Conservation (phyloP, 305 asterid genomes). For the Fraxinus ornus region DNA sequence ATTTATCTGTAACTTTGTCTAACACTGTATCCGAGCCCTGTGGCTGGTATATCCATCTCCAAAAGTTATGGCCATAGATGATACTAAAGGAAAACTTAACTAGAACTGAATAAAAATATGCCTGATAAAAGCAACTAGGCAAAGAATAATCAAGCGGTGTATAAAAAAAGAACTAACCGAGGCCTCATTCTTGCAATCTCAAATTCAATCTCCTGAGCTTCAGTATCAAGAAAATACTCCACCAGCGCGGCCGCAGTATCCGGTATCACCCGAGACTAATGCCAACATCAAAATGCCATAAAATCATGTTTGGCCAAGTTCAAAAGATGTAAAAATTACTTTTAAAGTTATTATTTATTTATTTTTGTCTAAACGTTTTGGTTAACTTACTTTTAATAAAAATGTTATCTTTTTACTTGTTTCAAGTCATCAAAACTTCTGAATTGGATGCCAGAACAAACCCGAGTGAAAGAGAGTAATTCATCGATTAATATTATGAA, state of each 20-base stretch:
- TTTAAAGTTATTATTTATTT: not conserved
- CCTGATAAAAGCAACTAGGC: not conserved
- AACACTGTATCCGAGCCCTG: not conserved
- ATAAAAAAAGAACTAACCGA: conserved; percentile 44
- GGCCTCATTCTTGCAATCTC: conserved; percentile 88
- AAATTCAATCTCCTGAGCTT: conserved; percentile 5
- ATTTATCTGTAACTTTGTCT: not conserved
- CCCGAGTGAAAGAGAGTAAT: not conserved
- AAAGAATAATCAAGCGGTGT: not conserved
- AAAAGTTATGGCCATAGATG: not conserved
- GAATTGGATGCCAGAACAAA: not conserved
- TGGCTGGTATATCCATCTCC: not conserved
- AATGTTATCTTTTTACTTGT: not conserved
- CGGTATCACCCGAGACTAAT: conserved; percentile 72
- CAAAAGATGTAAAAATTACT: not conserved
- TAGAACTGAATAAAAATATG: not conserved
- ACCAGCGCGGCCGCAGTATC: conserved; percentile 56
- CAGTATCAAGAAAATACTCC: conserved; percentile 81
- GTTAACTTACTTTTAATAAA: not conserved
- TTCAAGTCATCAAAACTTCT: not conserved
- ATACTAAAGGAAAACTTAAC: not conserved
- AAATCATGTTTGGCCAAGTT: not conserved
- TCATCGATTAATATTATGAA: not conserved
- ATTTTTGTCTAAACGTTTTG: not conserved
- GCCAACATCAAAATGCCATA: not conserved